Evolutionary conservation across 345 rosid genomes (phyloP).

Genomic region (Syzygium grande): DNA sequence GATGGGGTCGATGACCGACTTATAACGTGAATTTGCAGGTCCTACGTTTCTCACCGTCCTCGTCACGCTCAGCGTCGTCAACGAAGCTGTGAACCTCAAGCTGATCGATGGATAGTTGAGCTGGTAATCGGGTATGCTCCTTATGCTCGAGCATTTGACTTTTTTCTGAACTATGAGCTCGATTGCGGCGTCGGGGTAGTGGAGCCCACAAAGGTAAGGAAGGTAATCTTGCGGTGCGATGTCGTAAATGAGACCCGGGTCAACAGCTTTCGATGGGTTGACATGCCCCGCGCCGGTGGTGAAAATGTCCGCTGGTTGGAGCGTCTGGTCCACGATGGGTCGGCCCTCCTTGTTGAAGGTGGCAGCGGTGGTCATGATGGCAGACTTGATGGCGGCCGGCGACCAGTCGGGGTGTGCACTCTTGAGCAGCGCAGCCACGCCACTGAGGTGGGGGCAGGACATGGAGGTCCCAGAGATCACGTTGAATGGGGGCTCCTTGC

Average conservation of each 20-base stretch:
- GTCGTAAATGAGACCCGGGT: slow-evolving; percentile 59
- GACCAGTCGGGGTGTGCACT: slow-evolving; percentile 37
- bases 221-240: slow-evolving; percentile 31
- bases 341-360: slow-evolving; percentile 11
- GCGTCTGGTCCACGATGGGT: slow-evolving; percentile 32
- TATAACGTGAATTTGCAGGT: slow-evolving; percentile 3
- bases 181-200: slow-evolving; percentile 23
- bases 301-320: slow-evolving; percentile 38
- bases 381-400: slow-evolving; percentile 43
- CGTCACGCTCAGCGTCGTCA: background rate
- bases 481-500: slow-evolving; percentile 14
- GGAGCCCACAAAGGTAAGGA: slow-evolving; percentile 31
- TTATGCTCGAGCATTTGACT: slow-evolving; percentile 8
- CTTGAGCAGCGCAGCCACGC: slow-evolving; percentile 39
- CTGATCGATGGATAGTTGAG: slow-evolving; percentile 21
- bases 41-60: slow-evolving; percentile 5
- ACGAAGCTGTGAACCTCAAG: background rate
- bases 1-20: background rate
- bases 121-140: slow-evolving; percentile 13
- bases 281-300: slow-evolving; percentile 60
- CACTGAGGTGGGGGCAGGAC: slow-evolving; percentile 51
- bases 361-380: slow-evolving; percentile 37
- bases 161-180: slow-evolving; percentile 2
- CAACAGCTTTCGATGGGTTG: slow-evolving; percentile 44
- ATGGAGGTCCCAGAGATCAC: slow-evolving; percentile 40